A percentile compares a stretch with the other conserved stretches of the same genome.
Conservation (phyloP, 306 rosid genomes). For the Prunus persica region DNA sequence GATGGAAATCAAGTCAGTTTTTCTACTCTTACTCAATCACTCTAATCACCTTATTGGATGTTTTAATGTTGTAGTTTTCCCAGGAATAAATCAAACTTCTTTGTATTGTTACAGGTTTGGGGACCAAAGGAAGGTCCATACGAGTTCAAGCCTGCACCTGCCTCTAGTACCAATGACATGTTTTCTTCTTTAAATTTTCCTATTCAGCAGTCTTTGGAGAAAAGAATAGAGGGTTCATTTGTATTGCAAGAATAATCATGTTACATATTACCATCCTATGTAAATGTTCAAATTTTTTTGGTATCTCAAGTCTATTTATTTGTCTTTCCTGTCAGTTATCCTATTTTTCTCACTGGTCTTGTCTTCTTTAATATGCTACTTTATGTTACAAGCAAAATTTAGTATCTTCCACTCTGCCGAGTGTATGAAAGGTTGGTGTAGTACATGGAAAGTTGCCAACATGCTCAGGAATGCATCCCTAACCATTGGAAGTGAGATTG, state of each 20-base stretch:
- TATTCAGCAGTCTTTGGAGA: constrained; percentile 57
- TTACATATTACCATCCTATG: constrained; percentile 23
- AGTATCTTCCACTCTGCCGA: neutral
- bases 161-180: constrained; percentile 58
- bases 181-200: constrained; percentile 59
- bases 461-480: neutral
- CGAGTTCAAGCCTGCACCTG: constrained; percentile 76
- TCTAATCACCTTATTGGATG: constrained; percentile 11
- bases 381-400: neutral
- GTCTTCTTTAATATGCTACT: neutral
- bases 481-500: neutral
- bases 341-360: neutral
- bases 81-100: constrained; percentile 1
- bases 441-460: neutral
- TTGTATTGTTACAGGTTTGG: constrained; percentile 64
- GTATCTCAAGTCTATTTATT: constrained; percentile 12
- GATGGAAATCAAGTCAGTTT: constrained; percentile 80
- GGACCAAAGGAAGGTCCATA: constrained; percentile 89
- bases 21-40: neutral
- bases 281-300: constrained; percentile 19
- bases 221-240: constrained; percentile 89
- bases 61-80: neutral
- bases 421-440: neutral
- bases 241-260: constrained; percentile 58
- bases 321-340: constrained; percentile 10